A percentile compares a stretch with the other conserved stretches of the same genome.
These are phyloP conservation scores for Periconia macrospinosa DNA, from an alignment of 2,329 filamentous ascomycete genomes.

Conservation along the genomic window DNA sequence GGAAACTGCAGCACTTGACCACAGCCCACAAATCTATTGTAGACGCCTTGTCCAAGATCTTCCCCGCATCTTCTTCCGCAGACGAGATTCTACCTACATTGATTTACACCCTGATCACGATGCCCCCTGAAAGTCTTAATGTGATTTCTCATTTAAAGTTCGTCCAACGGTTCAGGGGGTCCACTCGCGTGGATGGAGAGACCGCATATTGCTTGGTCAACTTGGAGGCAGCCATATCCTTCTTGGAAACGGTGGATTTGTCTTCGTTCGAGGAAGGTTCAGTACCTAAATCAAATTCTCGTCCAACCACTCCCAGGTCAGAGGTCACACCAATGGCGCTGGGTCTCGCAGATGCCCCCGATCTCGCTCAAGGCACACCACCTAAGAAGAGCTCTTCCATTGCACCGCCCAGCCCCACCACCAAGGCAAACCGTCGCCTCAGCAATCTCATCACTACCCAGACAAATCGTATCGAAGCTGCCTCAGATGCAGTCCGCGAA, in stretches of 20 bases:
- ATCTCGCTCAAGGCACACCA: conserved; percentile 41
- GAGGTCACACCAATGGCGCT: conserved; percentile 45
- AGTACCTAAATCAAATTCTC: conserved; percentile 57
- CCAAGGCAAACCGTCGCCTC: conserved; percentile 70
- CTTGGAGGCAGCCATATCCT: conserved; percentile 90
- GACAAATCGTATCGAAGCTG: conserved; percentile 76
- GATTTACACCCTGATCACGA: conserved; percentile 93
- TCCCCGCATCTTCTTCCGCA: conserved; percentile 79
- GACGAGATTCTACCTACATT: conserved; percentile 97
- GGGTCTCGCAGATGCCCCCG: conserved; percentile 40
- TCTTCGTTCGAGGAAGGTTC: conserved; percentile 81
- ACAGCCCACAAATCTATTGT: conserved; percentile 92
- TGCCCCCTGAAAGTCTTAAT: conserved; percentile 81
- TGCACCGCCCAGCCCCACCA: conserved; percentile 38
- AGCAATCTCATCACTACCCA: conserved; percentile 87
- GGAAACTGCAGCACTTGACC: conserved; percentile 87
- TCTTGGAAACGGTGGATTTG: conserved; percentile 92
- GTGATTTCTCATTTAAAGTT: conserved; percentile 95
- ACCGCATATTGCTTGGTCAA: conserved; percentile 96
- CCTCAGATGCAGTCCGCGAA: conserved; percentile 76
- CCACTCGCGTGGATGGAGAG: conserved; percentile 86
- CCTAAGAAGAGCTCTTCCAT: conserved; percentile 18
- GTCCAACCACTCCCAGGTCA: conserved; percentile 49
- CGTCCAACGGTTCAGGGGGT: conserved; percentile 86
- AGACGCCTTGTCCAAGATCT: conserved; percentile 71